Conservation (phyloP, 78 protist species). For the Planoprotostelium fungivorum region DNA sequence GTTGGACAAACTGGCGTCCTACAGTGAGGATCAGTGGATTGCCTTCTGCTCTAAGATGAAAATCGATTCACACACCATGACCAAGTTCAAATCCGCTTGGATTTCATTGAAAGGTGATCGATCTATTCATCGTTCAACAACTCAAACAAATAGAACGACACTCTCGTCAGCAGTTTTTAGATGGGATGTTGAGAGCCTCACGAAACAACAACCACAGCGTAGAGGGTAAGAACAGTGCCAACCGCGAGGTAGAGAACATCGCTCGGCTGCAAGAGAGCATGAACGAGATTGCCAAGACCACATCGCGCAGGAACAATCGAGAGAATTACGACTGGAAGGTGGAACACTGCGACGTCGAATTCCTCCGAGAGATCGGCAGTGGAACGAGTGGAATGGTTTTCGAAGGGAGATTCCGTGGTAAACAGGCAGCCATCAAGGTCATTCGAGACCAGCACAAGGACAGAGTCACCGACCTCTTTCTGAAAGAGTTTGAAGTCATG, state of each 20-base stretch:
- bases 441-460: conserved; percentile 19
- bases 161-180: conserved; percentile 12
- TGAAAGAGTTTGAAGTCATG: conserved; percentile 62
- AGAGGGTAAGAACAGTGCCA: neutral
- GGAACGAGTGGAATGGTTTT: conserved; percentile 55
- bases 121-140: neutral
- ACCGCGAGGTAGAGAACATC: neutral
- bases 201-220: neutral
- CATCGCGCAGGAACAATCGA: neutral
- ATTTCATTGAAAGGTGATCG: neutral
- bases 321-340: conserved; percentile 13
- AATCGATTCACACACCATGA: neutral
- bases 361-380: conserved; percentile 29
- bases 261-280: neutral
- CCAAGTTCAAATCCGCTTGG: neutral
- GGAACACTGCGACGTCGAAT: conserved; percentile 37
- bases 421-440: conserved; percentile 58
- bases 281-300: neutral
- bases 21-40: conserved; percentile 26
- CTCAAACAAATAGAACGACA: conserved; percentile 10
- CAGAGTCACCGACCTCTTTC: conserved; percentile 38
- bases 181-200: neutral
- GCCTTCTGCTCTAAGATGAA: conserved; percentile 31
- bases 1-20: conserved; percentile 33
- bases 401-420: conserved; percentile 39